Base-by-base conservation (phyloP, 345 rosid genomes). In the Noccaea bulbosa region DNA sequence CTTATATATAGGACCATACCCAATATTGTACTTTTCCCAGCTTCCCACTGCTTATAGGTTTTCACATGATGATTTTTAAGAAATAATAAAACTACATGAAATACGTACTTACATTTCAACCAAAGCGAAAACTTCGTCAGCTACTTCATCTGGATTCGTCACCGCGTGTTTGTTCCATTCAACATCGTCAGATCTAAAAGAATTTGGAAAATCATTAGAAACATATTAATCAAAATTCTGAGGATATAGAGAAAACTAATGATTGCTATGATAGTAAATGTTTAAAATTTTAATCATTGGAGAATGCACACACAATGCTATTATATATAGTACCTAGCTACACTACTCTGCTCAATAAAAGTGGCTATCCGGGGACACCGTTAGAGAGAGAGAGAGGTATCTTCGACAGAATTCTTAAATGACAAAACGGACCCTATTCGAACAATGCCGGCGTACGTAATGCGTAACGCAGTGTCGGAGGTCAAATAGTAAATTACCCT, bases 101-200 rank as follows among this genome's bases (percentile, higher is more conserved):
- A 41, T 33, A 1, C 15, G 15, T 57, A 53, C 96, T 40, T 79
- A 92, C 98, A 80, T 85, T 53, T 83, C 87, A 56, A 80, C 89
- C 80, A 84, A 73, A 34, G 86, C 41, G 68, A 73, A 77, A 61
- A 90, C 88, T 74, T 87, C 89, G 7, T 86, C 68, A 24, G 83
- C 91, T n/a, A 88, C 82, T 44, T 79, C 74, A 40, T 88, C 96
- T n/a, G 97, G 98, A 73, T 88, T 80, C 16, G 78, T 76, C 49
- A 87, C 90, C 3, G 98, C 93, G 71, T 90, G 86, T 76, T 77
- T 73, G 74, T 83, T 83, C 85, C 75, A 68, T 43, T 79, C 85
- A 9, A 5, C 73, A 47, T 72, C 83, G 40, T 73, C 77, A 37
- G 50, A 57, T 72, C 84, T 81, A 77, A 11, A 11, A 45, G 62